A percentile compares a stretch with the other conserved stretches of the same genome.
Evolutionary conservation across 2,329 filamentous ascomycete species (phyloP).

Genomic region (Basipetospora chlamydospora): DNA sequence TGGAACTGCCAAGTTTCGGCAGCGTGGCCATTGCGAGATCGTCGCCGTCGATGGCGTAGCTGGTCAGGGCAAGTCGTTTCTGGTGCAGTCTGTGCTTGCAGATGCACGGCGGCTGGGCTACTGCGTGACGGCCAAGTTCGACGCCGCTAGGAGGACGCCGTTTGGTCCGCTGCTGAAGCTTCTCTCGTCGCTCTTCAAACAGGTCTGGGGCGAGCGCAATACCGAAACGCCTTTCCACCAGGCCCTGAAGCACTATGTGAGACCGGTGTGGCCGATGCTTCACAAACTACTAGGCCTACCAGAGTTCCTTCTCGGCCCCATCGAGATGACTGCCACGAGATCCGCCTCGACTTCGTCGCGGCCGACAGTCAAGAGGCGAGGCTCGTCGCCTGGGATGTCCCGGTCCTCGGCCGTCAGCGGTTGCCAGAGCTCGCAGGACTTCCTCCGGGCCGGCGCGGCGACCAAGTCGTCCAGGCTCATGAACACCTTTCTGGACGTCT

Average conservation of each 20-base stretch:
- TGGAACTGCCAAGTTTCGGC: conserved; percentile 41
- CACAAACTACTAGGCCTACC: conserved; percentile 47
- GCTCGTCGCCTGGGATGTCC: conserved; percentile 11
- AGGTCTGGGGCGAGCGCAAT: conserved; percentile 52
- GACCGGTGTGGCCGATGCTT: conserved; percentile 49
- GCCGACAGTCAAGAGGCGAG: conserved; percentile 1
- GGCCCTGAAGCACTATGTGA: conserved; percentile 44
- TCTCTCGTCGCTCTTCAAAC: conserved; percentile 51
- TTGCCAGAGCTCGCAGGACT: conserved; percentile 42
- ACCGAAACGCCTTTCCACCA: conserved; percentile 51
- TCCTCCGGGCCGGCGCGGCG: conserved; percentile 40
- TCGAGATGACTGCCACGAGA: conserved; percentile 16
- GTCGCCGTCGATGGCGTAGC: conserved; percentile 45
- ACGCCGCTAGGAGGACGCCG: conserved; percentile 43
- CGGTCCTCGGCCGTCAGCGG: conserved; percentile 24
- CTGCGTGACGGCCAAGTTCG: conserved; percentile 52
- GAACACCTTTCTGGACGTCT: conserved; percentile 75
- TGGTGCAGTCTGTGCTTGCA: conserved; percentile 47
- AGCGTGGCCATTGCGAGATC: conserved; percentile 49
- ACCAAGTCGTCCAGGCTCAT: conserved; percentile 61
- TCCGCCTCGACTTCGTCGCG: conserved; percentile 2
- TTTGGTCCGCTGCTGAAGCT: conserved; percentile 50
- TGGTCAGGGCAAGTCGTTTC: conserved; percentile 50
- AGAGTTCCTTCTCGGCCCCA: conserved; percentile 51
- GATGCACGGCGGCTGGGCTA: conserved; percentile 48